phyloP scores from a whole-genome alignment of 108 stramenopile species.

The Phaeodactylum tricornutum region DNA sequence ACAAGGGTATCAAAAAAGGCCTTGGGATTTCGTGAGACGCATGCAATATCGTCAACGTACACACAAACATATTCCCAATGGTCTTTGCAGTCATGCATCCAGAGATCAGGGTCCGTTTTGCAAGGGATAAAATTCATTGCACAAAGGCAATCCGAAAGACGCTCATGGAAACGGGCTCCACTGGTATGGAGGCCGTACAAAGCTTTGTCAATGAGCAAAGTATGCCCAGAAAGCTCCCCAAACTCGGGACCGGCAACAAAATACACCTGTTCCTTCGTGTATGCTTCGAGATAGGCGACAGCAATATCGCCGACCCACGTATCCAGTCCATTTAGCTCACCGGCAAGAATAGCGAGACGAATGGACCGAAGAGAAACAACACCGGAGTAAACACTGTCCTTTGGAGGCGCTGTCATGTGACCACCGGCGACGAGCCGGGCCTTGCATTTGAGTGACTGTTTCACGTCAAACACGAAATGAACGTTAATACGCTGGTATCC shows the following conservation, averaged over 20 bases:
- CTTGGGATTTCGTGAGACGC: conserved; percentile 7
- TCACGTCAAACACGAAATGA: conserved; percentile 24
- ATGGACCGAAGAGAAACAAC: conserved; percentile 16
- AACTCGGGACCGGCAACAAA: conserved; percentile 27
- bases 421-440: conserved; percentile 18
- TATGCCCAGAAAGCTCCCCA: conserved; percentile 12
- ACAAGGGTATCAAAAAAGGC: conserved; percentile 6
- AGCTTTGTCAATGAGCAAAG: conserved; percentile 15
- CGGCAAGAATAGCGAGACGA: background rate
- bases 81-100: conserved; percentile 12
- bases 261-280: conserved; percentile 16
- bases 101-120: conserved; percentile 27
- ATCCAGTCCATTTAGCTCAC: conserved; percentile 11
- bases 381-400: conserved; percentile 15
- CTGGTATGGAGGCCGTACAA: conserved; percentile 23
- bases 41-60: conserved; percentile 19
- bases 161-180: too few species aligned
- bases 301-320: conserved; percentile 10
- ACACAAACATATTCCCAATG: conserved; percentile 16
- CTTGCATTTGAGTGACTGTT: conserved; percentile 22
- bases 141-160: too few species aligned
- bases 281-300: conserved; percentile 15
- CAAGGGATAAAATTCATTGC: conserved; percentile 21
- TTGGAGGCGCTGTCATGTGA: conserved; percentile 19
- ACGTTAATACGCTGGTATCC: conserved; percentile 20